Evolutionary conservation across 805 yeast species (phyloP).

Genomic region (Candida awuae): DNA sequence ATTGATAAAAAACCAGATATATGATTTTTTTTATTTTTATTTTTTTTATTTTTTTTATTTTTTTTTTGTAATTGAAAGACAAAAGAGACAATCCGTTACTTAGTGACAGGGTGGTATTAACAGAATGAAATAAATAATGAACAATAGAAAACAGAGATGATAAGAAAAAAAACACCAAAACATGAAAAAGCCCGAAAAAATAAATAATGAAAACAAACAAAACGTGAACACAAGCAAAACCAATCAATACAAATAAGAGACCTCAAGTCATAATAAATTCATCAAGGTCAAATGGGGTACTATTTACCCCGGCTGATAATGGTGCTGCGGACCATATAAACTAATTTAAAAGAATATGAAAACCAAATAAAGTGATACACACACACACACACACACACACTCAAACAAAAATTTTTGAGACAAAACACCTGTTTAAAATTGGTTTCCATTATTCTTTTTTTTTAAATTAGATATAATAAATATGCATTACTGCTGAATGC

Average conservation of each 20-base stretch:
- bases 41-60: too few relatives aligned
- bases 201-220: neutral
- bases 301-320: slow-evolving; percentile 26
- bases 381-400: slow-evolving; percentile 5
- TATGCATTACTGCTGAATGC: slow-evolving; percentile 35
- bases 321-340: slow-evolving; percentile 33
- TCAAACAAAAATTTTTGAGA: neutral
- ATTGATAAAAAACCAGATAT: too few relatives aligned
- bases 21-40: too few relatives aligned
- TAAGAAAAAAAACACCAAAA: neutral
- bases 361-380: neutral
- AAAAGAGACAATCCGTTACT: too few relatives aligned
- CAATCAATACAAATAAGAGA: neutral
- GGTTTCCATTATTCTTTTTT: neutral
- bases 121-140: too few relatives aligned
- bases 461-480: neutral
- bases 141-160: neutral
- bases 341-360: neutral
- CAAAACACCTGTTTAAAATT: neutral
- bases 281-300: slow-evolving; percentile 27
- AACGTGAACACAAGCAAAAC: neutral
- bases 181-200: neutral
- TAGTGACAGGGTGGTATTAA: too few relatives aligned
- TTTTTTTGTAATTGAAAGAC: too few relatives aligned
- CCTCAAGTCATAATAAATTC: slow-evolving; percentile 19